Evolutionary conservation across 768 basidiomycete genomes (phyloP), one percentile per base, ranked within the genome.

Genomic region (Xerocomellus amylosporus): DNA sequence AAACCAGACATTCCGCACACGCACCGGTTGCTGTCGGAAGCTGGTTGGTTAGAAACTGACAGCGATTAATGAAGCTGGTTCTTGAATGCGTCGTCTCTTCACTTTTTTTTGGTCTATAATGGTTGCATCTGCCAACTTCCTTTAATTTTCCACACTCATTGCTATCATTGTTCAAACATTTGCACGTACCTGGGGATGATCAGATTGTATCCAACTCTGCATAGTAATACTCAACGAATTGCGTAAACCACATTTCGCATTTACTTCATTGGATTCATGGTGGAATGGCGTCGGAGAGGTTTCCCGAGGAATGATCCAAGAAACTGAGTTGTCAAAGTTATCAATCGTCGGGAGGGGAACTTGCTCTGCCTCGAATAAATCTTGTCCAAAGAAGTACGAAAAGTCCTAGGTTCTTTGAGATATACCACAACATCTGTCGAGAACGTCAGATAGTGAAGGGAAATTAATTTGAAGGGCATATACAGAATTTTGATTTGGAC

Each of bases 1-100:
- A 87, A 87, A 66, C 85, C 85, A 3, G 77, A 87, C 62, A 78
- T 60, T 1, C 49, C 66, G 20, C 71, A 77, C 51, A 74, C 79
- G 3, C 76, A 77, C n/a, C 54, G 61, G 31, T 61, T 87, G 53
- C 70, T 87, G 22, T 68, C 71, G 51, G 73, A 76, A 8, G 79
- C 75, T 43, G 82, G 81, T 6, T 80, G 76, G 78, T 56, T 81
- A 19, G 69, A 61, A 20, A 30, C 42, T 14, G 49, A 60, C 31
- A 51, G 40, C 28, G 51, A 56, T 43, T 5, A 36, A 31, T 42
- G 43, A 53, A 28, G 12, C 46, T 19, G 37, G 13, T 47, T 36
- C 19, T 33, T 46, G 33, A 24, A 26, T 2, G 33, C 28, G 24
- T 17, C 8, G 8, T 13, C 14, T 2, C 20, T 28, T 33, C n/a